Conservation (phyloP, 2,329 filamentous ascomycete genomes). For the Pyrenochaeta sp. region DNA sequence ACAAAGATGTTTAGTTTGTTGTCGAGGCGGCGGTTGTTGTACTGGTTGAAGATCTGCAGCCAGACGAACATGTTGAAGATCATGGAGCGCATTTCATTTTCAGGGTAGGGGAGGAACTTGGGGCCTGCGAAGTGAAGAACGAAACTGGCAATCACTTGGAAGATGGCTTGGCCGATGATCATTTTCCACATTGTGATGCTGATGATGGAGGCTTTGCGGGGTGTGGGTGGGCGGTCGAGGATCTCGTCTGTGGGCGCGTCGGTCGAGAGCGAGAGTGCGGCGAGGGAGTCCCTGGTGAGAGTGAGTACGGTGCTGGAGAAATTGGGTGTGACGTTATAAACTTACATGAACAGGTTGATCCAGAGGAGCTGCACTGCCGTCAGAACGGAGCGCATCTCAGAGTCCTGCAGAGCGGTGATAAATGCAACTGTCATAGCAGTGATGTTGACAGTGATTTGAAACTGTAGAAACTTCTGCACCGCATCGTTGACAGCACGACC, state of each 20-base stretch:
- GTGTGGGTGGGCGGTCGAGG: constrained; percentile 78
- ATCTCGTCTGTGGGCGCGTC: constrained; percentile 84
- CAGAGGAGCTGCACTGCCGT: constrained; percentile 91
- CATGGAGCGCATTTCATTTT: constrained; percentile 69
- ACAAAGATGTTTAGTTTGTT: constrained; percentile 97
- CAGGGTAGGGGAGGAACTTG: constrained; percentile 66
- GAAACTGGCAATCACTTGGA: constrained; percentile 81
- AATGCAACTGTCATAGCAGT: constrained; percentile 89
- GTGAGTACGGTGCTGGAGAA: neutral
- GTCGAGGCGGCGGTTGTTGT: constrained; percentile 94
- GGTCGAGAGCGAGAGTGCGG: constrained; percentile 85
- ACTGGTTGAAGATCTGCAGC: constrained; percentile 99
- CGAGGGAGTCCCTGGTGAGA: constrained; percentile 80
- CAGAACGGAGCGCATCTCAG: constrained; percentile 74
- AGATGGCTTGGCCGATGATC: constrained; percentile 91
- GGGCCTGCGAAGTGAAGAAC: constrained; percentile 79
- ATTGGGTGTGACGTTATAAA: neutral
- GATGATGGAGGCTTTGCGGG: constrained; percentile 77
- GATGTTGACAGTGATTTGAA: constrained; percentile 86
- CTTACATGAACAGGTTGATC: constrained; percentile 86
- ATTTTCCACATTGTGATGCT: constrained; percentile 97
- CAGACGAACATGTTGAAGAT: constrained; percentile 98
- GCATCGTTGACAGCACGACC: constrained; percentile 60
- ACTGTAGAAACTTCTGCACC: constrained; percentile 57
- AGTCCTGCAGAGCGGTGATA: constrained; percentile 79